Evolutionary conservation across 108 stramenopile genomes (phyloP).

Genomic region (Cylindrotheca fusiformis): DNA sequence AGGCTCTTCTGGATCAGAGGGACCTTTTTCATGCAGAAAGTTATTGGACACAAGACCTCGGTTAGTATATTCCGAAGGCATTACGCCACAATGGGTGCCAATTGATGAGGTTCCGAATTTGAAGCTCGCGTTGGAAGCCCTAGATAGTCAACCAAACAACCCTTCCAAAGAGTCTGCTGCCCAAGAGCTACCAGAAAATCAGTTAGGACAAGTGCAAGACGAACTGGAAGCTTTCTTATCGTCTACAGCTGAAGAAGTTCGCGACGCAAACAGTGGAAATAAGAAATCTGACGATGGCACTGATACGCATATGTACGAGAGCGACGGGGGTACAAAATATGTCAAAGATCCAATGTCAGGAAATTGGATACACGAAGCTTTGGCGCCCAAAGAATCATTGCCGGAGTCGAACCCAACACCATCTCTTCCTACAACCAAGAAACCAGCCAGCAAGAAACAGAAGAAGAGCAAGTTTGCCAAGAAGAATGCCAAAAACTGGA

Average conservation of each 20-base stretch:
- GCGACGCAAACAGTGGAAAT: background rate
- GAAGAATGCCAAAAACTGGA: constrained; percentile 79
- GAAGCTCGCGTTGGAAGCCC: constrained; percentile 51
- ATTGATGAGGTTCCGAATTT: constrained; percentile 38
- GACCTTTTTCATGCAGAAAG: constrained; percentile 12
- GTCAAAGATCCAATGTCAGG: constrained; percentile 61
- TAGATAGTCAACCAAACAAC: constrained; percentile 24
- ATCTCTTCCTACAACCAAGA: background rate
- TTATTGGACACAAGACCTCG: constrained; percentile 3
- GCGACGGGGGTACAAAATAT: constrained; percentile 77
- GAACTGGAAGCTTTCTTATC: constrained; percentile 71
- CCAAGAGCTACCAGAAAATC: background rate
- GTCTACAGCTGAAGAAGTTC: constrained; percentile 30
- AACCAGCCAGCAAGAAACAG: constrained; percentile 47
- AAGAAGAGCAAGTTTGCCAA: constrained; percentile 85
- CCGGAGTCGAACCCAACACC: constrained; percentile 11
- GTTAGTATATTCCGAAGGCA: constrained; percentile 18
- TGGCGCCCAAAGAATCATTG: constrained; percentile 24
- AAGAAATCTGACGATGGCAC: constrained; percentile 34
- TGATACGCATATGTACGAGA: constrained; percentile 74
- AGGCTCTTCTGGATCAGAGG: background rate
- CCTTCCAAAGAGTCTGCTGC: constrained; percentile 2
- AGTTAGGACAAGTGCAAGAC: constrained; percentile 23
- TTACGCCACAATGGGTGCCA: constrained; percentile 47
- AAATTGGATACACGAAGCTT: constrained; percentile 70